Evolutionary conservation across 1,139 yeast genomes (phyloP).

Genomic region (Yamadazyma diospyri): DNA sequence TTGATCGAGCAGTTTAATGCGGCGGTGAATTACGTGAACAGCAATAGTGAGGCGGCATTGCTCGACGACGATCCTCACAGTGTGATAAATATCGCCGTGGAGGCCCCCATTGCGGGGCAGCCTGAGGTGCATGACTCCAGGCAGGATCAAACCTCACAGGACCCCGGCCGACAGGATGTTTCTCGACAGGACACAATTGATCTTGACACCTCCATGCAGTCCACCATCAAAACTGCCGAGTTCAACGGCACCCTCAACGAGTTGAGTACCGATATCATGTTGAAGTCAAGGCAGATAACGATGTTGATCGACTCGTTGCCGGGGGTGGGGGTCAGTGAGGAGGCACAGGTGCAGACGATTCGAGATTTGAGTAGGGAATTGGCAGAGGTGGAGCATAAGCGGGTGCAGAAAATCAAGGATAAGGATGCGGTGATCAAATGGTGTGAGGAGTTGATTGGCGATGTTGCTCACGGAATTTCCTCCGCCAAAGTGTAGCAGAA

Average conservation of each 20-base stretch:
- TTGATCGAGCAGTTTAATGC: constrained; percentile 90
- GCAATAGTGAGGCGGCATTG: constrained; percentile 35
- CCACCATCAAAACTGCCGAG: constrained; percentile 12
- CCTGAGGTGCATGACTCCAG: constrained; percentile 10
- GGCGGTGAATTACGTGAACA: constrained; percentile 78
- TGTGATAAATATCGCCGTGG: constrained; percentile 40
- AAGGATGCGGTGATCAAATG: constrained; percentile 63
- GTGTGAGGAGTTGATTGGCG: constrained; percentile 67
- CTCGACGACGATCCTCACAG: constrained; percentile 40
- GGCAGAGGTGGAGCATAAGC: constrained; percentile 55
- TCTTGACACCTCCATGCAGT: constrained; percentile 16
- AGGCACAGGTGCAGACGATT: constrained; percentile 65
- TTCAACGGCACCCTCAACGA: constrained; percentile 64
- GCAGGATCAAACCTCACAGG: constrained; percentile 1
- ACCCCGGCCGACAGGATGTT: background rate
- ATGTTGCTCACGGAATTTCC: constrained; percentile 56
- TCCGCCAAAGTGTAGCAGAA: constrained; percentile 1
- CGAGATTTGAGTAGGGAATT: constrained; percentile 63
- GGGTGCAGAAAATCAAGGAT: constrained; percentile 55
- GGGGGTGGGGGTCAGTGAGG: constrained; percentile 84
- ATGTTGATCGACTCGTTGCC: constrained; percentile 87
- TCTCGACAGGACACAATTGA: constrained; percentile 6
- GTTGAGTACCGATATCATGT: constrained; percentile 75
- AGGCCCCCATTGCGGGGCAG: constrained; percentile 43
- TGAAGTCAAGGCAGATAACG: constrained; percentile 82